A percentile compares a stretch with the other conserved stretches of the same genome.
These are phyloP conservation scores for Cordyceps cateniannulata DNA, from an alignment of 2,329 filamentous ascomycete genomes.

Conservation along the genomic window DNA sequence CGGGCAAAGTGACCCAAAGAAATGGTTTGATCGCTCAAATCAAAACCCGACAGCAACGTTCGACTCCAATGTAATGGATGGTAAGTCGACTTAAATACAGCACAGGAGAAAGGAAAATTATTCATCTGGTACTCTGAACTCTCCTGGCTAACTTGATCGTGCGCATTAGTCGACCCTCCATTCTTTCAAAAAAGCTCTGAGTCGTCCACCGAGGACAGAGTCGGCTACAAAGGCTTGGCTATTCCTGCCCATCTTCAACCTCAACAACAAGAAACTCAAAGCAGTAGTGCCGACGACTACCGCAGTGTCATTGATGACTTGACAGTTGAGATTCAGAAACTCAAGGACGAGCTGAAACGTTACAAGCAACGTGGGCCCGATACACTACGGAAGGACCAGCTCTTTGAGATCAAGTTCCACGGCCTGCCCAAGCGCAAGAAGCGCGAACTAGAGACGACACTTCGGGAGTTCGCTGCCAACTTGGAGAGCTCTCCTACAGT, in stretches of 20 bases:
- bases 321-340: conserved; percentile 73
- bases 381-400: conserved; percentile 64
- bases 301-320: conserved; percentile 82
- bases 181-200: conserved; percentile 49
- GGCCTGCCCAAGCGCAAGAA: conserved; percentile 66
- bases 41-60: conserved; percentile 39
- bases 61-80: conserved; percentile 41
- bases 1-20: conserved; percentile 41
- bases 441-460: conserved; percentile 65
- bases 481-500: conserved; percentile 45
- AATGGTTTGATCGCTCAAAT: conserved; percentile 51
- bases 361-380: conserved; percentile 63
- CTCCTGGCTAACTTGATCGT: background rate
- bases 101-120: background rate
- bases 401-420: conserved; percentile 79
- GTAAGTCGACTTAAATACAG: conserved; percentile 21
- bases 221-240: conserved; percentile 19
- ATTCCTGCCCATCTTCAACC: conserved; percentile 23
- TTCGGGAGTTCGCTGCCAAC: conserved; percentile 63
- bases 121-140: background rate
- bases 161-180: conserved; percentile 40
- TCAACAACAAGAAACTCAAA: conserved; percentile 29
- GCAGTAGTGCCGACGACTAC: conserved; percentile 66
- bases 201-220: conserved; percentile 42
- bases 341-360: conserved; percentile 66